phyloP scores from a whole-genome alignment of 257 asterid species.

The Solanum virginianum region DNA sequence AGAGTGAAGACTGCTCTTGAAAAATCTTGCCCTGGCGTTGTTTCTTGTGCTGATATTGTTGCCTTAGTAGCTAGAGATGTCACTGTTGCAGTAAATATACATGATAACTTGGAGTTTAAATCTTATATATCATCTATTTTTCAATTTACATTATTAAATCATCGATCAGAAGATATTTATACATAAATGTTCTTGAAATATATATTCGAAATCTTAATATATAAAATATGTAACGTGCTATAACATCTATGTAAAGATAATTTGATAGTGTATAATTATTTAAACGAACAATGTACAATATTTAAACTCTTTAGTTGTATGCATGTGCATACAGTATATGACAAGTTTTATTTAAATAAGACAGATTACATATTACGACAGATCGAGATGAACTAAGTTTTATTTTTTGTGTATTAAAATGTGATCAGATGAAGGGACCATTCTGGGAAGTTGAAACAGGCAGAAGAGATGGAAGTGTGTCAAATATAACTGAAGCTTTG shows the following conservation, averaged over 20 bases:
- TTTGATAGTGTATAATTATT: neutral
- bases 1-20: slow-evolving; percentile 36
- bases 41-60: slow-evolving; percentile 43
- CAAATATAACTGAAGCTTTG: slow-evolving; percentile 15
- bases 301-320: too few relatives aligned
- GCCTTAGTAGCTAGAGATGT: slow-evolving; percentile 37
- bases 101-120: too few relatives aligned
- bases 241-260: neutral
- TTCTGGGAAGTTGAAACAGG: slow-evolving; percentile 38
- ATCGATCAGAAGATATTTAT: neutral
- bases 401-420: neutral
- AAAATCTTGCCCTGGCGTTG: slow-evolving; percentile 28
- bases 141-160: neutral
- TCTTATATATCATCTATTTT: neutral
- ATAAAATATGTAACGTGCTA: neutral
- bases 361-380: neutral
- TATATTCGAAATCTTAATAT: neutral
- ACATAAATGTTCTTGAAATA: neutral
- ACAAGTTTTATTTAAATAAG: neutral
- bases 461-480: slow-evolving; percentile 34
- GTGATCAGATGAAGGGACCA: slow-evolving; percentile 23
- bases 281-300: too few relatives aligned
- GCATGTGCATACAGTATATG: too few relatives aligned
- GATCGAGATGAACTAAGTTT: too few relatives aligned
- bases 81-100: slow-evolving; percentile 15